phyloP scores from a whole-genome alignment of 176 grass and related monocot species.

The Cenchrus americanus region DNA sequence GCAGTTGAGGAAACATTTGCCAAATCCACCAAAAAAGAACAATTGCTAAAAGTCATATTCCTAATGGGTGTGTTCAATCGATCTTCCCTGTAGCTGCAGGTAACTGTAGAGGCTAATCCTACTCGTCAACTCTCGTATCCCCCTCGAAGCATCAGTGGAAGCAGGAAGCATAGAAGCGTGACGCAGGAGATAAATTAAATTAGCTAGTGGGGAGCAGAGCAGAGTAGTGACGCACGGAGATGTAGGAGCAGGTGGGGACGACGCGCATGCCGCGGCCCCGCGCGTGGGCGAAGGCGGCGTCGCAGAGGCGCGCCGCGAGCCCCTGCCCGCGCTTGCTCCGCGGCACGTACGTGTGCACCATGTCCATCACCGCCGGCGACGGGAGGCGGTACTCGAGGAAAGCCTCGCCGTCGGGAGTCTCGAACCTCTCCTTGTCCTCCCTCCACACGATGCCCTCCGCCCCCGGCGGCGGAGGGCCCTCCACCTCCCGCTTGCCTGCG shows the following conservation, averaged over 20 bases:
- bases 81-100: neutral
- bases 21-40: neutral
- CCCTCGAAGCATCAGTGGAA: neutral
- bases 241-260: slow-evolving; percentile 85
- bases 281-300: slow-evolving; percentile 75
- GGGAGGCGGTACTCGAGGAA: slow-evolving; percentile 76
- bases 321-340: slow-evolving; percentile 80
- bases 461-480: neutral
- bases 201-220: neutral
- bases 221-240: slow-evolving; percentile 49
- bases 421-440: slow-evolving; percentile 60
- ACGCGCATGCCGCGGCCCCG: slow-evolving; percentile 45
- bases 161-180: neutral
- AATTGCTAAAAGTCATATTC: neutral
- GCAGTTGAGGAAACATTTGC: neutral
- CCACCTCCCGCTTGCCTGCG: neutral
- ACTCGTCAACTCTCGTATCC: too few relatives aligned
- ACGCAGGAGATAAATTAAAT: neutral
- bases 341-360: slow-evolving; percentile 90
- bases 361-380: slow-evolving; percentile 64
- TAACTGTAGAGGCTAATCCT: neutral
- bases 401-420: slow-evolving; percentile 71
- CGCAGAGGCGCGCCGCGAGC: slow-evolving; percentile 73
- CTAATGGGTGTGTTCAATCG: neutral
- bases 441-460: slow-evolving; percentile 59